Evolutionary conservation across 2,329 filamentous ascomycete genomes (phyloP).

Genomic region (Davidsoniella eucalypti): DNA sequence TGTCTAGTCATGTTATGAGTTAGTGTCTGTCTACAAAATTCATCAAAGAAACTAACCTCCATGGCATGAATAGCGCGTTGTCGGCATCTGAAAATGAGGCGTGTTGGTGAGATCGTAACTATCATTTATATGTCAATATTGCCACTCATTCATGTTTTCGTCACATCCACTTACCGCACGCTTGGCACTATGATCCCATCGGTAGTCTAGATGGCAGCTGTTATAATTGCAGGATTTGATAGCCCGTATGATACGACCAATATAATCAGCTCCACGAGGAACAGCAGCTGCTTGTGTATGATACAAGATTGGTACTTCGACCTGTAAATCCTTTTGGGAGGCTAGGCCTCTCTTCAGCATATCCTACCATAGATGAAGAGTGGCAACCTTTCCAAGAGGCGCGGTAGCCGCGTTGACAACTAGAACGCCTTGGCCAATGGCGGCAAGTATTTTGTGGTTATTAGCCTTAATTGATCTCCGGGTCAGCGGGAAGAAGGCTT

Average conservation of each 20-base stretch:
- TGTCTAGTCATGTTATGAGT: neutral
- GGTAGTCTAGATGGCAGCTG: neutral
- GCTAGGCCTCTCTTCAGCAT: slow-evolving; percentile 9
- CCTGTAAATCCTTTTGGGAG: slow-evolving; percentile 4
- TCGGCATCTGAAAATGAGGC: slow-evolving; percentile 4
- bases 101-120: slow-evolving; percentile 7
- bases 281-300: slow-evolving; percentile 7
- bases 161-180: neutral
- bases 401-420: slow-evolving; percentile 7
- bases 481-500: slow-evolving; percentile 5
- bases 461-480: slow-evolving; percentile 3
- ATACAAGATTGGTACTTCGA: slow-evolving; percentile 7
- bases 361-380: slow-evolving; percentile 9
- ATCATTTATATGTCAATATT: neutral
- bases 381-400: slow-evolving; percentile 4
- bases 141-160: no score
- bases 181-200: no score
- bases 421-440: slow-evolving; percentile 10
- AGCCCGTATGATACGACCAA: neutral
- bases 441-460: slow-evolving; percentile 2
- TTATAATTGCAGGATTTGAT: neutral
- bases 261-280: slow-evolving; percentile 2
- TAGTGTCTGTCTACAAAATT: neutral
- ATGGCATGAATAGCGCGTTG: neutral
- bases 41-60: neutral